Conservation (phyloP, 176 grass and related monocot species). For the Paspalum vaginatum region DNA sequence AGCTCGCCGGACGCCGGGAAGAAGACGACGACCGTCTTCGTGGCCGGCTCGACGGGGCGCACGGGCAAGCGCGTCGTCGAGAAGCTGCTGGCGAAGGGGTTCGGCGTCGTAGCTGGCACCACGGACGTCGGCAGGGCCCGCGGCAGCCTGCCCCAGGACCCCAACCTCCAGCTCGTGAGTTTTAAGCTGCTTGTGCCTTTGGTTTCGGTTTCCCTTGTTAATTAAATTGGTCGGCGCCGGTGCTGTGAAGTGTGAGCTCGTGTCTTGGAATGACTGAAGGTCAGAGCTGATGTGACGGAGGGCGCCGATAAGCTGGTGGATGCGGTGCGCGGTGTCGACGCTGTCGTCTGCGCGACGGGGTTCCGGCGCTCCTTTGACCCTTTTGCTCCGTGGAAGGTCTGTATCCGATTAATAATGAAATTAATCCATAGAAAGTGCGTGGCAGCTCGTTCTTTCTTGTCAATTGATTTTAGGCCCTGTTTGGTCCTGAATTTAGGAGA, state of each 20-base stretch:
- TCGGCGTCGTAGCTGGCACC: slow-evolving; percentile 62
- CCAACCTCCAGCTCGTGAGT: slow-evolving; percentile 66
- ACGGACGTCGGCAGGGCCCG: slow-evolving; percentile 50
- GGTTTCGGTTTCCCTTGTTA: neutral
- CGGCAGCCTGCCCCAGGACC: slow-evolving; percentile 48
- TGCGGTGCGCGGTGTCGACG: slow-evolving; percentile 57
- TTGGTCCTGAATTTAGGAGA: too few relatives aligned
- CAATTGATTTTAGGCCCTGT: too few relatives aligned
- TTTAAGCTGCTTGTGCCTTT: neutral
- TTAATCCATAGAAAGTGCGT: too few relatives aligned
- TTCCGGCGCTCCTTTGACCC: slow-evolving; percentile 66
- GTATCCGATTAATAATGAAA: too few relatives aligned
- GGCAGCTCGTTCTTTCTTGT: neutral
- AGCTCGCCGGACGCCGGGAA: slow-evolving; percentile 35
- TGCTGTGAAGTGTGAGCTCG: slow-evolving; percentile 7
- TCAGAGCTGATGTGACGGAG: slow-evolving; percentile 66
- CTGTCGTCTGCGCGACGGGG: slow-evolving; percentile 68
- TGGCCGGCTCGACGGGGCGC: slow-evolving; percentile 67
- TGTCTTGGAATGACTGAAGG: slow-evolving; percentile 37
- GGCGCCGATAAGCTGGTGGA: slow-evolving; percentile 51
- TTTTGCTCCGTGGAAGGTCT: slow-evolving; percentile 80
- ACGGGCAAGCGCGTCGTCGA: slow-evolving; percentile 72
- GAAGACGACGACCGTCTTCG: slow-evolving; percentile 65
- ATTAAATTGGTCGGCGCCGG: neutral
- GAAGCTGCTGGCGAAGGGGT: slow-evolving; percentile 60